phyloP scores from a whole-genome alignment of 148 eudicot species.

The Camellia granthamiana region DNA sequence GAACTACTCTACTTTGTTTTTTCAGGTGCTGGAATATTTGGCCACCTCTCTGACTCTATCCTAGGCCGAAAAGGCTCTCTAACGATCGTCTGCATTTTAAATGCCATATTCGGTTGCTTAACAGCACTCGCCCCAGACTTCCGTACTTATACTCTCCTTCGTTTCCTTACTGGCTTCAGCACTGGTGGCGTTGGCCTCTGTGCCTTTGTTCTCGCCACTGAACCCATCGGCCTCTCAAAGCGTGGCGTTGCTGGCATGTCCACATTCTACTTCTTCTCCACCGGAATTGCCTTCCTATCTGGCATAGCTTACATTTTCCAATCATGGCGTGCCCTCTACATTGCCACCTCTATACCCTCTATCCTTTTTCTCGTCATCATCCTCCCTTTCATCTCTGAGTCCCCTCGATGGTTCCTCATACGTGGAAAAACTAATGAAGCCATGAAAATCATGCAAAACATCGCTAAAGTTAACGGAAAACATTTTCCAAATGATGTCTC shows the following conservation, averaged over 20 bases:
- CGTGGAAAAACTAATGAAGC: conserved; percentile 49
- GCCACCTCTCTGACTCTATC: conserved; percentile 76
- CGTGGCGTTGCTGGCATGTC: conserved; percentile 89
- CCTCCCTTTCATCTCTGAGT: conserved; percentile 74
- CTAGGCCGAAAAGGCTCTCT: conserved; percentile 80
- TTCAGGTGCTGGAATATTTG: conserved; percentile 90
- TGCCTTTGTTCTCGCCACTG: conserved; percentile 77
- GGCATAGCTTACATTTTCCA: conserved; percentile 65
- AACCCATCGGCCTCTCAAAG: conserved; percentile 66
- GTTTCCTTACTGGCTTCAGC: conserved; percentile 68
- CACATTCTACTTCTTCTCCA: conserved; percentile 84
- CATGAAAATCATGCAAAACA: conserved; percentile 50
- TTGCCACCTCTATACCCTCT: conserved; percentile 72
- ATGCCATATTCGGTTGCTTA: conserved; percentile 57
- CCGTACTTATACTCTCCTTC: conserved; percentile 45
- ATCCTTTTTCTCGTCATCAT: conserved; percentile 48
- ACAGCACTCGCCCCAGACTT: conserved; percentile 64
- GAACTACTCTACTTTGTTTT: background rate
- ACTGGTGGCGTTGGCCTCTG: conserved; percentile 87
- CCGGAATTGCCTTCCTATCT: conserved; percentile 62
- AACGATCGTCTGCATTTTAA: conserved; percentile 49
- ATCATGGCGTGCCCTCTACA: conserved; percentile 68
- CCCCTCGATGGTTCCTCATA: conserved; percentile 85
- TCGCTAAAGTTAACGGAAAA: conserved; percentile 51
- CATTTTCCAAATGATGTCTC: conserved; percentile 37